Evolutionary conservation across 1,284 basidiomycete genomes (phyloP), one percentile per base, ranked within the genome.

Genomic region (Ganoderma boninense): DNA sequence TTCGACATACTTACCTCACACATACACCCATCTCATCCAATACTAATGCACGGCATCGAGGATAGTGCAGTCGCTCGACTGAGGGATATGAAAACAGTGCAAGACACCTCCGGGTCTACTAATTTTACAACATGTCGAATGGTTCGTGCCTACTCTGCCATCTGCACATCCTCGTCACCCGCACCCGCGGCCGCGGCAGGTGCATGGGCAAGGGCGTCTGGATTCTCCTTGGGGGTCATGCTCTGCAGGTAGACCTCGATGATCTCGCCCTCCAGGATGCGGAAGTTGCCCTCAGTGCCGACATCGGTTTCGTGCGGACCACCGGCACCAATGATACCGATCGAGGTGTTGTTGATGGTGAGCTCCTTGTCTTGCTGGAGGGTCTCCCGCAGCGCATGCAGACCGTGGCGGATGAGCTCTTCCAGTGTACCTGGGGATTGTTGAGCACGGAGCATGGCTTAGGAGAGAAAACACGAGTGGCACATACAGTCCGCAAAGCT

Each of bases 281-380:
- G 89, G 88, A 96, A 96, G 69, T 87, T 79, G 38, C 90, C 90
- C 68, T 81, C 83, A 11, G 87, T 78, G 7, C 84, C 79, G 20
- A 86, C 84, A 44, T 79, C 81, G 46, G 80, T 85, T 82, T 95
- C 94, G 71, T 89, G 84, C 16, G 79, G 77, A 70, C 90, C 88
- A 29, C 86, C 82, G 20, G 92, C 90, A 11, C 95, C 95, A 71
- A 98, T 87, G 78, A 99, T 94, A 46, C 95, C 96, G 76, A 98
- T 92, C 0, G 95, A 96, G 0, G 97, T 99, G 85, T 99, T 99
- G 78, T 92, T 89, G 74, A 92, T 85, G 10, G 93, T 97, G 68
- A 98, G 91, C 78, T 95, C 95, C 81, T 98, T 99, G 86, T 98
- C 97, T 80, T 99, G 97, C 79, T 98, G 97, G 46, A 99, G 88